Evolutionary conservation across 371 early-diverging fungal species (phyloP), one percentile per base, ranked within the genome.

Genomic region (Nematocida sp.): DNA sequence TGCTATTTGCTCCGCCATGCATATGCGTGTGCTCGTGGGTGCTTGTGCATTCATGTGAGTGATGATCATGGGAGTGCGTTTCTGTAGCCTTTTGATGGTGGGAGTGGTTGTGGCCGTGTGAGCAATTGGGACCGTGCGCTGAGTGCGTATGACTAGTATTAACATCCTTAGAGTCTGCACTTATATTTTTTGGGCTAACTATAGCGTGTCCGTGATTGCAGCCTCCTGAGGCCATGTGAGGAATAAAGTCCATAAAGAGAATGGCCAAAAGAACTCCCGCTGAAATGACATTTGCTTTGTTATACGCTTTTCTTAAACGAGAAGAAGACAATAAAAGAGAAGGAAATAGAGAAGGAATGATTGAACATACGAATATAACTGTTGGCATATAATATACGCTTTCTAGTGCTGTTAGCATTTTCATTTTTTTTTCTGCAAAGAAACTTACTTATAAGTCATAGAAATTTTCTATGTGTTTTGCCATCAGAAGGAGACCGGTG

Each of bases 251-350:
- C 25, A 79, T 39, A 30, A 83, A 66, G 16, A 80, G 49, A 30
- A 81, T 78, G 0, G 78, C 71, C 40, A 83, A 64, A 23, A 83
- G 32, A 42, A 83, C 68, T 11, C 83, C 83, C 38, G 81, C 81
- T 1, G 83, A 69, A 32, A 77, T 54, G 18, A 71, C 59, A 11
- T 35, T 71, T 28, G 57, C 63, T 50, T 49, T 71, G 53, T 71
- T 60, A 38, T 57, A 71, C 50, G 48, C 39, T 16, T 39, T 59
- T 30, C 57, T 60, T 11, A 71, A 60, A 26, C 45, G 59, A 30
- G 25, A 36, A 30, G 75, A 71, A 9, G 63, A 26, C 5, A 71
- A 60, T 7, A 71, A 32, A 20, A 50, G 20, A 33, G 61, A 39
- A 4, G 75, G 75, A 25, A 32, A 39, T n/a, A 71, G 36, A 28